Conservation (phyloP, 768 basidiomycete species). For the Amanita subjunquillea region DNA sequence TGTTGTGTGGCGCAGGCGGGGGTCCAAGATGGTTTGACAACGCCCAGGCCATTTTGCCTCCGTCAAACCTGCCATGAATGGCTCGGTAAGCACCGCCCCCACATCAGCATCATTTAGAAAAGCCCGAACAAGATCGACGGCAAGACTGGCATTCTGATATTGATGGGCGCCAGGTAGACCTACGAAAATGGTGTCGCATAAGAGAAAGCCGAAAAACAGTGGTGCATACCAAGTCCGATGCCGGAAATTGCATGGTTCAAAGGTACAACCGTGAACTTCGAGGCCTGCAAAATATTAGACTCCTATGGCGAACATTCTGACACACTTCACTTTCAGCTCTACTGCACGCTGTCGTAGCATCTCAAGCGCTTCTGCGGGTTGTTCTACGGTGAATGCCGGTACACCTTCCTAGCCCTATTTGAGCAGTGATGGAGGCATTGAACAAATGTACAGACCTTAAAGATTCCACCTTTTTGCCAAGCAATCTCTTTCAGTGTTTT, state of each 20-base stretch:
- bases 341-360: conserved; percentile 59
- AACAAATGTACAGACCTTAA: conserved; percentile 48
- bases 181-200: conserved; percentile 17
- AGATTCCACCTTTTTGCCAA: conserved; percentile 94
- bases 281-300: conserved; percentile 32
- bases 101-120: conserved; percentile 39
- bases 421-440: background rate
- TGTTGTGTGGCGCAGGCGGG: conserved; percentile 34
- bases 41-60: conserved; percentile 86
- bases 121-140: conserved; percentile 57
- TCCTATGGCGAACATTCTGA: background rate
- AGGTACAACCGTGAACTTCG: conserved; percentile 58
- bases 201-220: background rate
- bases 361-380: conserved; percentile 56
- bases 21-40: conserved; percentile 77
- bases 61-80: conserved; percentile 54
- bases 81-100: conserved; percentile 30
- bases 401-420: conserved; percentile 46
- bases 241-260: conserved; percentile 34
- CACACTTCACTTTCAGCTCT: conserved; percentile 46
- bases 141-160: conserved; percentile 77
- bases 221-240: conserved; percentile 50
- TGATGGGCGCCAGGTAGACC: conserved; percentile 87
- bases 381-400: conserved; percentile 77
- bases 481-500: conserved; percentile 86